A percentile compares a stretch with the other conserved stretches of the same genome.
phyloP scores from a whole-genome alignment of 148 eudicot species.

The Tetragonia tetragonoides region DNA sequence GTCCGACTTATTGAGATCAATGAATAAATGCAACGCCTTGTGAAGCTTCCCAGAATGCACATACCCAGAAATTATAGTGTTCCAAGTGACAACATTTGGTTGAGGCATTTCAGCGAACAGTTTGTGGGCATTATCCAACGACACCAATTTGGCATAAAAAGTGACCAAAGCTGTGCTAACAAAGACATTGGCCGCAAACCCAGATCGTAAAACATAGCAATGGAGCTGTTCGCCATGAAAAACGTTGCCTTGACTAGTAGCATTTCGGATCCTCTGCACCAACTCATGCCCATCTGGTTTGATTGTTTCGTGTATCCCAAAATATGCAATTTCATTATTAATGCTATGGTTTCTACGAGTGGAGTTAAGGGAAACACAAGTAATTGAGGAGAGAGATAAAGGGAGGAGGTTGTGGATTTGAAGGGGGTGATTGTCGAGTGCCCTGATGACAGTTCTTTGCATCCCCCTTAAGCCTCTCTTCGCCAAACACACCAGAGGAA shows the following conservation, averaged over 20 bases:
- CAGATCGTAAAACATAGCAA: constrained; percentile 41
- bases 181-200: constrained; percentile 45
- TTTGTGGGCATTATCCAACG: constrained; percentile 43
- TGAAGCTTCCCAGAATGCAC: constrained; percentile 57
- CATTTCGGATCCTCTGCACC: constrained; percentile 49
- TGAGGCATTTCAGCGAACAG: constrained; percentile 72
- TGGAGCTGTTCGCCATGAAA: constrained; percentile 61
- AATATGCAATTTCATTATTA: neutral
- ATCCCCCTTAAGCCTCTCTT: neutral
- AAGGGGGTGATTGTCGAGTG: neutral
- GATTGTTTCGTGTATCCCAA: neutral
- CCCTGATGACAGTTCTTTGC: constrained; percentile 12
- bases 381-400: constrained; percentile 3
- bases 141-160: constrained; percentile 52
- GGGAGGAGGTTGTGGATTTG: neutral
- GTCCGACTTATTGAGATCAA: constrained; percentile 47
- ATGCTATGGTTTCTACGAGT: neutral
- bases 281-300: constrained; percentile 38
- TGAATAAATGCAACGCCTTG: constrained; percentile 50
- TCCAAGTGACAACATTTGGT: constrained; percentile 70
- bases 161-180: constrained; percentile 52
- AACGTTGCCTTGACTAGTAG: constrained; percentile 31
- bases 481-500: neutral
- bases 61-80: constrained; percentile 74
- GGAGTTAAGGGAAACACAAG: neutral